Evolutionary conservation across 768 basidiomycete species (phyloP), one percentile per base, ranked within the genome.

Genomic region (Tricholoma bakamatsutake): DNA sequence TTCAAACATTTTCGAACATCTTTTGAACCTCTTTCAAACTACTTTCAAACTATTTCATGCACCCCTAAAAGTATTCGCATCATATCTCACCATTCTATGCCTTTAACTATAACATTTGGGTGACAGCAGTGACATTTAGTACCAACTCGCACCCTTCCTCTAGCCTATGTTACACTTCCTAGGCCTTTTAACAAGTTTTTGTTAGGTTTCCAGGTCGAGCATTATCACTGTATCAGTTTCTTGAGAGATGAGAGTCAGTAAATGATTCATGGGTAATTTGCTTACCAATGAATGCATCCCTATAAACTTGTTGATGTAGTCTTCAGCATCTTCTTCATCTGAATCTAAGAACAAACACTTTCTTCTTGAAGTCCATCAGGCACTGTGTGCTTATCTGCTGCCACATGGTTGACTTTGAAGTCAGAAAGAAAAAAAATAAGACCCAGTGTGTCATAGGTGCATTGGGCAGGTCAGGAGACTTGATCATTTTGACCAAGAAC

Each of bases 371-470:
- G 52, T 0, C 63, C 73, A 59, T 77, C 76, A 2, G 70, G 67
- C 3, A 62, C 72, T 18, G 39, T 39, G 52, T 71, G 68, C 12
- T 56, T 51, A 0, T 64, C 57, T 0, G 66, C 71, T 0, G 71
- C 71, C 0, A 76, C 66, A 53, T 77, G 73, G 4, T 64, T 47
- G 1, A 75, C 55, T 24, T 62, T 59, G 48, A 77, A 76, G 46
- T 73, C 59, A 54, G 75, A 77, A 0, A 73, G 52, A 0, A 62
- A 55, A 12, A 76, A 69, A 40, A 71, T 2, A 60, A 39, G 1
- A 77, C 67, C 76, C 75, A 77, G 13, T 67, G 52, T n/a, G 72
- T 70, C 50, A 76, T 66, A 0, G 71, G 64, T 0, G 70, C 68
- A 51, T 71, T 73, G 0, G 73, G 73, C 2, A 72, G 50, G 45